Base-by-base conservation (phyloP, 2,329 filamentous ascomycete species). In the Neurospora sp. region DNA sequence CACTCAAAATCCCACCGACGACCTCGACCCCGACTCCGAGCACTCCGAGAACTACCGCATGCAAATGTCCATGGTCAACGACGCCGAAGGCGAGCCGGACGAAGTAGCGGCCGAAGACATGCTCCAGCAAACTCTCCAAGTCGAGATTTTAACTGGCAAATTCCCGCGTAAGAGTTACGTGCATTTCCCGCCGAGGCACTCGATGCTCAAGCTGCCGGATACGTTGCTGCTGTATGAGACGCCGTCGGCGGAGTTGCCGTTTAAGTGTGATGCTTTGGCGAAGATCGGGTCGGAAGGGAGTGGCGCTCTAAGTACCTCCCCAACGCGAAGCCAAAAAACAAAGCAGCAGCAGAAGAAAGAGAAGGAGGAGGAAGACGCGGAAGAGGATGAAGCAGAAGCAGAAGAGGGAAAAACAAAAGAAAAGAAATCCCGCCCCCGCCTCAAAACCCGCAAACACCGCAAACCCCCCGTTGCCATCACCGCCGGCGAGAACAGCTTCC, bases 141-240 rank as follows among this genome's bases (percentile, higher is more conserved):
- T 66, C 43, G 69, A 12, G 40, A 62, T 38, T 23, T 12, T 52
- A 8, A 66, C 67, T 6, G 28, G 28, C 28, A 80, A 77, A 67
- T 67, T 76, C 1, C 80, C 81, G 4, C 79, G 81, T 2, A 83
- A 81, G 69, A 81, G 81, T 4, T 78, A 80, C 52, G 77, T 87
- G 8, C 67, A 78, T 23, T 88, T 85, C 70, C 86, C 86, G 0
- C 83, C 86, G 0, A 75, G 79, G 2, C 70, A 75, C 3, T 86
- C 84, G 0, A 82, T 79, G 1, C 80, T 87, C 15, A 82, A 80
- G 71, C 81, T 88, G 4, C 86, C 86, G 2, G 77, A 82, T 46
- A 79, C 82, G 0, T 75, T 88, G 10, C 75, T 88, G 0, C 72
- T 88, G 39, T 80, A 87, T 74, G 82, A 84, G 66, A 73, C 74